Base-by-base conservation (phyloP, 495 filamentous ascomycete species). In the Sporormia fimetaria region DNA sequence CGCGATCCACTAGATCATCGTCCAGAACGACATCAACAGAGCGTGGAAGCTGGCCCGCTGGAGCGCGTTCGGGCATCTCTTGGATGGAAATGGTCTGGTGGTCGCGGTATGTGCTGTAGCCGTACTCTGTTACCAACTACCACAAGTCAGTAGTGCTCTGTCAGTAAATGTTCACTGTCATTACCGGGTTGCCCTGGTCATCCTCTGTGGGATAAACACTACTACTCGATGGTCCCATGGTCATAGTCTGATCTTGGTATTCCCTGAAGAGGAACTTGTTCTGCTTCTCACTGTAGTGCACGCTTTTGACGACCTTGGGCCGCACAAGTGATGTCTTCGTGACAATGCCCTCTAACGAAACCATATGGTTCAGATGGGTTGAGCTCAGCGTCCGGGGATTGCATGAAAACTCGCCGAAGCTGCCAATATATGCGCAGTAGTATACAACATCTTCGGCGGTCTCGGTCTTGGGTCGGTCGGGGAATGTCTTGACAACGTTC, bases 51-150 rank as follows among this genome's bases (percentile, higher is more conserved):
- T 96, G 90, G 32, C 90, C 90, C 37, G 90, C 88, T 20, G 90
- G 90, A 17, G 90, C 90, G 54, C 90, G 71, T 59, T 99, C 90
- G 10, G 90, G 90, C 90, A 99, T 99, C 70, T 99, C 90, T 68
- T 99, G 90, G 54, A 99, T 94, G 0, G 90, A 96, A 33, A 99
- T 85, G 12, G 85, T 87, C 58, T 99, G 90, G 60, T 99, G 92
- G 58, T 99, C 90, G 57, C 88, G 74, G 59, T 95, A 99, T 14
- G 80, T 90, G 59, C 78, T 90, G 61, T 92, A 84, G 6, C 90
- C 90, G 61, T 94, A 96, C 57, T 99, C 92, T 26, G 92, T 96
- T 49, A 82, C 76, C 11, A 99, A 71, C 57, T 79, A 51, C 32
- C 44, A 28, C 17, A 3, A n/a, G 23, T 49, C 28, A 53, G 44